phyloP scores from a whole-genome alignment of 371 early-diverging fungal species.

The Circinella umbellata region DNA sequence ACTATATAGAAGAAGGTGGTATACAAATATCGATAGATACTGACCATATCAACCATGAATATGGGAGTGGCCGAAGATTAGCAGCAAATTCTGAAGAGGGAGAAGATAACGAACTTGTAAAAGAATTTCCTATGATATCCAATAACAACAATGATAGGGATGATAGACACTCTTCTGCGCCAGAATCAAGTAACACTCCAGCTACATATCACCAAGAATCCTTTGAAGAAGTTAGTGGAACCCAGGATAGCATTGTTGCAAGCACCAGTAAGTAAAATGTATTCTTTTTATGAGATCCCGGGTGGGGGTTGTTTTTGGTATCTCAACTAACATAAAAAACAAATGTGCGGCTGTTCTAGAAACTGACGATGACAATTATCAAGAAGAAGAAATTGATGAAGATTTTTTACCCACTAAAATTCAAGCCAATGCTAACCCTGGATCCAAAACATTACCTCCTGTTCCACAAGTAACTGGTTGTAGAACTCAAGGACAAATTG shows the following conservation, averaged over 20 bases:
- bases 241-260: slow-evolving; percentile 6
- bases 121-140: too few relatives aligned
- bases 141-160: too few relatives aligned
- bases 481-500: slow-evolving; percentile 58
- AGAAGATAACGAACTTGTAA: too few relatives aligned
- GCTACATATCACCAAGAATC: background rate
- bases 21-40: too few relatives aligned
- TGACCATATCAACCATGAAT: too few relatives aligned
- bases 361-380: background rate
- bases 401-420: slow-evolving; percentile 11
- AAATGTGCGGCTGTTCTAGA: background rate
- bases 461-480: slow-evolving; percentile 38
- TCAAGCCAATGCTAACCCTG: slow-evolving; percentile 12
- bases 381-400: slow-evolving; percentile 2
- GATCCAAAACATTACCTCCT: slow-evolving; percentile 20
- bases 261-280: slow-evolving; percentile 12
- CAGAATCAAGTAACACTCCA: background rate
- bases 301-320: background rate
- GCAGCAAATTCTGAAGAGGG: too few relatives aligned
- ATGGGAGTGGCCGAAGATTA: too few relatives aligned
- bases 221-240: background rate
- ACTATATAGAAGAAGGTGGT: too few relatives aligned
- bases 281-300: background rate
- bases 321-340: background rate
- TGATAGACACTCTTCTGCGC: background rate